A percentile compares a stretch with the other conserved stretches of the same genome.
Evolutionary conservation across 2,329 filamentous ascomycete genomes (phyloP).

Genomic region (Seiridium unicorne): DNA sequence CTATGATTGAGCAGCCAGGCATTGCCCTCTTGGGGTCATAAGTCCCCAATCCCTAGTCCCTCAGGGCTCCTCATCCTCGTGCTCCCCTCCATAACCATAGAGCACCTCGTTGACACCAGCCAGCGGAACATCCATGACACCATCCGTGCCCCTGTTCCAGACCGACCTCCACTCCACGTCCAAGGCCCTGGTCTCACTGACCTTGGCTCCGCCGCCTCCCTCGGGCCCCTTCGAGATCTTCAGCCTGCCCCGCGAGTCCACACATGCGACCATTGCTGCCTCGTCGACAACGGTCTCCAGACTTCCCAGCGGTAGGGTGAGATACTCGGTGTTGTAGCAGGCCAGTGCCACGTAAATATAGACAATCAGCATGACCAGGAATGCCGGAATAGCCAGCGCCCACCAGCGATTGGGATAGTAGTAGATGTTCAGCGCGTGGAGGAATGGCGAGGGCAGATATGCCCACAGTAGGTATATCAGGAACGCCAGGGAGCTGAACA

Average conservation of each 20-base stretch:
- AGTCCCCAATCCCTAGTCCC: not conserved
- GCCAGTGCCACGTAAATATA: slow-evolving; percentile 95
- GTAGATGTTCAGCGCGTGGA: slow-evolving; percentile 89
- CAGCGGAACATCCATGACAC: slow-evolving; percentile 93
- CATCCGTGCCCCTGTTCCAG: slow-evolving; percentile 93
- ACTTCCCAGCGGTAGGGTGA: slow-evolving; percentile 77
- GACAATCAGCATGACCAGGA: slow-evolving; percentile 81
- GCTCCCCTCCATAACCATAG: slow-evolving; percentile 60
- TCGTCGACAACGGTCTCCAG: slow-evolving; percentile 92
- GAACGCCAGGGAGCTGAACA: slow-evolving; percentile 82
- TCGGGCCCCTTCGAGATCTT: slow-evolving; percentile 25
- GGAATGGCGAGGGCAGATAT: slow-evolving; percentile 86
- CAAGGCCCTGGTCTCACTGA: slow-evolving; percentile 25
- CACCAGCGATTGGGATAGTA: slow-evolving; percentile 99
- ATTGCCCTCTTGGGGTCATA: not conserved
- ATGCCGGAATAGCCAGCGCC: slow-evolving; percentile 88
- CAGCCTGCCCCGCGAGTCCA: slow-evolving; percentile 67
- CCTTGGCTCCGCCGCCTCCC: slow-evolving; percentile 29
- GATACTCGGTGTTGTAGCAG: slow-evolving; percentile 82
- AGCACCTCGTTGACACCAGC: slow-evolving; percentile 93
- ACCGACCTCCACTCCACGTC: slow-evolving; percentile 71
- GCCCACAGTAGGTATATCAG: slow-evolving; percentile 75
- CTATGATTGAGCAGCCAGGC: too few species aligned
- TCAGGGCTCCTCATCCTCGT: slow-evolving; percentile 14
- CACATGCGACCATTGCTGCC: slow-evolving; percentile 78